Percentiles rank a stretch among this genome's conserved stretches.
phyloP scores from a whole-genome alignment of 1,284 basidiomycete species.

The Caloboletus inedulis region DNA sequence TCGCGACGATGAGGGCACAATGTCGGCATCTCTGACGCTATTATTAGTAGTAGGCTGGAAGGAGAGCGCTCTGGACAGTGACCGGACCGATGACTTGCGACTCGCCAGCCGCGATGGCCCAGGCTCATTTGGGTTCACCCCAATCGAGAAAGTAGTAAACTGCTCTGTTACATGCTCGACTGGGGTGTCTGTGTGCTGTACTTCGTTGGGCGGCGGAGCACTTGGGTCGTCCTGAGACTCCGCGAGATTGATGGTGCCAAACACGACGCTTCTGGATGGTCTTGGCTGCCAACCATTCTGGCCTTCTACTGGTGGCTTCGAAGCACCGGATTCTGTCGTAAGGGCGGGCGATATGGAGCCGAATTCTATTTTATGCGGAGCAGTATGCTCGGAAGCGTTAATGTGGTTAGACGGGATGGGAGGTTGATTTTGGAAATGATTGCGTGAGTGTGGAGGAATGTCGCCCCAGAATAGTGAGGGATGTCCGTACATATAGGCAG shows the following conservation, averaged over 20 bases:
- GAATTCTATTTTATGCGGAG: constrained; percentile 17
- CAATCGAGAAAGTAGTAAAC: constrained; percentile 44
- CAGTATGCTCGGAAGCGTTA: constrained; percentile 15
- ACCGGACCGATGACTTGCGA: constrained; percentile 36
- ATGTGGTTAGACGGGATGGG: constrained; percentile 8
- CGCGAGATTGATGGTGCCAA: constrained; percentile 47
- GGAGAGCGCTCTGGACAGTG: constrained; percentile 17
- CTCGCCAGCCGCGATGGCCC: constrained; percentile 37
- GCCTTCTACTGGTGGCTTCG: constrained; percentile 2
- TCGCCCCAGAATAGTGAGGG: constrained; percentile 26
- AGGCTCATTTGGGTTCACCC: constrained; percentile 42
- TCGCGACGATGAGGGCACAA: neutral
- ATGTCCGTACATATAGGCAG: constrained; percentile 32
- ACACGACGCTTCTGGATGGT: constrained; percentile 35
- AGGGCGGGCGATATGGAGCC: constrained; percentile 17
- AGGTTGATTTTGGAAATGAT: constrained; percentile 22
- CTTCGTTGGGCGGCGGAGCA: constrained; percentile 12
- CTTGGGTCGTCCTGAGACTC: constrained; percentile 11
- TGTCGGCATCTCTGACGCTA: constrained; percentile 1
- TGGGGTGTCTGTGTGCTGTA: constrained; percentile 18
- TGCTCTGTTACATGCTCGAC: constrained; percentile 30
- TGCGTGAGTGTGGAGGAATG: constrained; percentile 10
- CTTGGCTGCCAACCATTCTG: constrained; percentile 11
- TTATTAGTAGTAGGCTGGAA: constrained; percentile 1
- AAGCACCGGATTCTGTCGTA: constrained; percentile 14